Base-by-base conservation (phyloP, 1,284 basidiomycete species). In the Ustilago lituana region DNA sequence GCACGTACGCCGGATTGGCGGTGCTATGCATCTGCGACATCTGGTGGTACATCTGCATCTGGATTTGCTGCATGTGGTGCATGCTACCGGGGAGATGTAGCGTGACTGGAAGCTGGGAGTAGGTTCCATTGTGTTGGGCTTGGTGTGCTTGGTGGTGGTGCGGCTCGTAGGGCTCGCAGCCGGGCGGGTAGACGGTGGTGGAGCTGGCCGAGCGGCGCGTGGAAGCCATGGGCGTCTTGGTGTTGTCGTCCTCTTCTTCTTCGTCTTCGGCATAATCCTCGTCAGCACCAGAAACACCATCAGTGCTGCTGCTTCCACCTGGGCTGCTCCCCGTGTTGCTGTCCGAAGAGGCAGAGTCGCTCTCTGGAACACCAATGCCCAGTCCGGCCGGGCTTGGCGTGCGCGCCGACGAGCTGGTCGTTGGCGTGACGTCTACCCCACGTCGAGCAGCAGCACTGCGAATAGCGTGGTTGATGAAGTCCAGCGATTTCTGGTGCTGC, bases 391-490 rank as follows among this genome's bases (percentile, higher is more conserved):
- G 72, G 10, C 67, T 67, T 2, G 63, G 51, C 9, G 55, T 55
- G 9, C 38, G 54, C 2, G 48, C 50, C 2, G 61, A 55, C 8
- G 55, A 54, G 29, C 41, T 33, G 7, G 59, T 52, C 1, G 60
- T 55, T 12, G 55, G 53, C 2, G 53, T 61, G 5, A 60, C 58
- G 7, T 62, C 50, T n/a, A 62, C 65, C 5, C 56, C 77, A 12
- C 62, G 64, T 17, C 77, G 55, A 35, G 80, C 80, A 2, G 80
- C 78, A n/a, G 80, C 80, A 50, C 79, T 82, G 15, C 76, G 70
- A 33, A 82, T 81, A 7, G 80, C 80, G 43, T 77, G 77, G 48
- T 82, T 79, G 70, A 82, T 82, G 46, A 81, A 81, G 60, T 81
- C 79, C 15, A 82, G 76, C 36, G 80, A 82, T 39, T 78, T 77